phyloP scores from a whole-genome alignment of 495 filamentous ascomycete species.

The Neurospora africana region DNA sequence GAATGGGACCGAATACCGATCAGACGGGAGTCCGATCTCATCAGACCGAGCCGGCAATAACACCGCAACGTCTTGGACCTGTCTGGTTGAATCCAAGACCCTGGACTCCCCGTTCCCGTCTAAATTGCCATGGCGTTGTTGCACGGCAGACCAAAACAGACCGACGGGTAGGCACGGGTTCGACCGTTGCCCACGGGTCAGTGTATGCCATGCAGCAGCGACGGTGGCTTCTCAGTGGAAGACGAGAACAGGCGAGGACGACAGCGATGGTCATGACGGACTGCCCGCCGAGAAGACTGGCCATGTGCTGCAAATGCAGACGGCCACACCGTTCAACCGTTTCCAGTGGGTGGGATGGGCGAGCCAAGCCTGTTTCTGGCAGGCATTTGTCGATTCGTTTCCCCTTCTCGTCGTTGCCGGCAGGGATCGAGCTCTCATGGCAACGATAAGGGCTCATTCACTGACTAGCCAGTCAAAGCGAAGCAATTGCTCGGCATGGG shows the following conservation, averaged over 20 bases:
- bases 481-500: conserved; percentile 12
- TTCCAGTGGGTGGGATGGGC: not conserved
- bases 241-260: not conserved
- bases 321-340: not conserved
- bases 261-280: not conserved
- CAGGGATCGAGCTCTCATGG: not conserved
- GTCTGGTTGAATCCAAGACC: not conserved
- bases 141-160: not conserved
- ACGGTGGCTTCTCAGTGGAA: not conserved
- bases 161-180: not conserved
- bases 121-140: not conserved
- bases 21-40: not conserved
- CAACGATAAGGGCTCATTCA: not conserved
- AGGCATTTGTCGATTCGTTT: not conserved
- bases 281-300: not conserved
- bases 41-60: not conserved
- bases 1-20: not conserved
- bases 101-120: not conserved
- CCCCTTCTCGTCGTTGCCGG: not conserved
- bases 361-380: not conserved
- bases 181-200: not conserved
- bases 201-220: not conserved
- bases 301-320: not conserved
- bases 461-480: conserved; percentile 7
- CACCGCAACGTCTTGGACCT: not conserved